Evolutionary conservation across 164 flowering plant species (phyloP), one percentile per base, ranked within the genome.

Genomic region (Protea cynaroides): DNA sequence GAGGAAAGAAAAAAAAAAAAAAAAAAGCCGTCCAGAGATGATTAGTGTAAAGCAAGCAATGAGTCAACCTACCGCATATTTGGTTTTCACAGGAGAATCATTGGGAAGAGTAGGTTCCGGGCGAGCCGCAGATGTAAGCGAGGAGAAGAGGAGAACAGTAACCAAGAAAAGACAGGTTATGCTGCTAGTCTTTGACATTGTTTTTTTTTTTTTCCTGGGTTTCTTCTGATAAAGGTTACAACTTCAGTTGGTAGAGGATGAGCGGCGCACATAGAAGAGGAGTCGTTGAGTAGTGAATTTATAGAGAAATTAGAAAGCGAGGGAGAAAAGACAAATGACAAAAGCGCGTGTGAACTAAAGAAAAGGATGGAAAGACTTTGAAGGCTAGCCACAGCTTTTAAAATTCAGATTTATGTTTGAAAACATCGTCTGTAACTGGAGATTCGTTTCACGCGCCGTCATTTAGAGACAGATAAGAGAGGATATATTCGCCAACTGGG

Each of bases 71-170:
- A 70, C 77, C 65, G 4, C 54, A 52, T 58, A 52, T 51, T 66
- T 70, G 54, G 66, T 56, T 8, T 62, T 25, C 15, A 22, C 19
- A 21, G 25, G 53, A 50, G 63, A 57, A 17, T 72, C 68, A 1
- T 54, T 44, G 13, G 60, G 59, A 54, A 40, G 22, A 9, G 15
- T 10, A 36, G 78, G 74, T 13, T 64, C 65, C 18, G 65, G 71
- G 51, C 80, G 69, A 25, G 80, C 69, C 1, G 80, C 71, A 4
- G 8, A 57, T 4, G 80, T 43, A 9, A 69, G 57, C 1, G 71
- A 66, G 59, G 72, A 56, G 67, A 66, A 65, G 47, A 77, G 69
- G 40, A 69, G 61, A 34, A 74, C 67, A 54, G 71, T 51, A 52
- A 71, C 23, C 43, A 63, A 37, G 59, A 71, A 56, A 21, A 69